phyloP scores from a whole-genome alignment of 768 basidiomycete genomes.

The Trametes meyenii region DNA sequence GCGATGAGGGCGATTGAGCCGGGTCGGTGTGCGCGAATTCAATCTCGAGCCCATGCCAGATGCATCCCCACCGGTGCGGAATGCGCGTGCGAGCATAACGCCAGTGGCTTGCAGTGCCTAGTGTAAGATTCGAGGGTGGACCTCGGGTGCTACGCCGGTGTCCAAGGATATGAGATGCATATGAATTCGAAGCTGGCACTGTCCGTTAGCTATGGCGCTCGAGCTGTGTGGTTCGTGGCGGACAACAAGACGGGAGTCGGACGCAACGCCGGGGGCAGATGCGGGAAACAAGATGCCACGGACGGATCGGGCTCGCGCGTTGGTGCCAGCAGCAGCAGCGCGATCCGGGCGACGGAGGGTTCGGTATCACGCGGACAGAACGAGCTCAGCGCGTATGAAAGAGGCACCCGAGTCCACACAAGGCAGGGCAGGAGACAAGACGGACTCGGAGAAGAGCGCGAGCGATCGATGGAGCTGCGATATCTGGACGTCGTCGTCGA shows the following conservation, averaged over 20 bases:
- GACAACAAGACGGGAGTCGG: background rate
- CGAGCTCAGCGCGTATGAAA: background rate
- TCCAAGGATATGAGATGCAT: background rate
- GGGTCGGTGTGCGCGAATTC: background rate
- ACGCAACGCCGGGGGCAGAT: background rate
- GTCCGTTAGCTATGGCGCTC: constrained; percentile 1
- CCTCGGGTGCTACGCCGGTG: background rate
- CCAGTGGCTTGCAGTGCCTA: background rate
- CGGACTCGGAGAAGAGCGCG: background rate
- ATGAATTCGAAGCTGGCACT: background rate
- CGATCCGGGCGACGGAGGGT: background rate
- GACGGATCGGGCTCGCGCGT: background rate
- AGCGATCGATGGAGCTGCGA: background rate
- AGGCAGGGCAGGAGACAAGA: background rate
- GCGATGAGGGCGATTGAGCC: constrained; percentile 4
- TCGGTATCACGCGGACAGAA: background rate
- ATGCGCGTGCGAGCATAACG: constrained; percentile 5
- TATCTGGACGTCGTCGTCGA: too few species aligned
- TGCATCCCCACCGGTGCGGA: background rate
- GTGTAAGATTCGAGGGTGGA: constrained; percentile 2
- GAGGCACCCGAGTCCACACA: background rate
- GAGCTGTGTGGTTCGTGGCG: background rate
- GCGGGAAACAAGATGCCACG: background rate
- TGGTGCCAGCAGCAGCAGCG: background rate
- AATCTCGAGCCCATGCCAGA: background rate